phyloP scores from a whole-genome alignment of 2,329 filamentous ascomycete genomes.

The Exophiala aquamarina region DNA sequence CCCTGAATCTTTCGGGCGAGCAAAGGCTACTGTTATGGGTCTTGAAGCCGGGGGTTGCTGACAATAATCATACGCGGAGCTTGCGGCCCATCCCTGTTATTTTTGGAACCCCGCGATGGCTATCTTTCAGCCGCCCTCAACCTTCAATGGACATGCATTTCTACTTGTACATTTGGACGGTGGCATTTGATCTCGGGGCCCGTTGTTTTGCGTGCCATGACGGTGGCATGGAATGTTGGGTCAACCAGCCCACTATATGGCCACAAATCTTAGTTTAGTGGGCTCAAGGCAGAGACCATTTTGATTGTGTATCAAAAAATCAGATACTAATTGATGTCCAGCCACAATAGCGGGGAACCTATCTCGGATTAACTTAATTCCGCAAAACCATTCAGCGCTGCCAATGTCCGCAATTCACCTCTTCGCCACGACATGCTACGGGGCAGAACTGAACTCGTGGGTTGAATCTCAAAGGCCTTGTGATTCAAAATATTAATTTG shows the following conservation, averaged over 20 bases:
- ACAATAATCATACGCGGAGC: too few species aligned
- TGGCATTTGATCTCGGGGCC: too few species aligned
- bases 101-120: not conserved
- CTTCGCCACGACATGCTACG: too few species aligned
- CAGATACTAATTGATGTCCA: not conserved
- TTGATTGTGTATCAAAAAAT: not conserved
- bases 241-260: not conserved
- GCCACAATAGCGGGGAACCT: slow-evolving; percentile 16
- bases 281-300: too few species aligned
- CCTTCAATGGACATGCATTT: too few species aligned
- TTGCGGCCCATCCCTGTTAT: not conserved
- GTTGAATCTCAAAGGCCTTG: too few species aligned
- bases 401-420: not conserved
- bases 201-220: not conserved
- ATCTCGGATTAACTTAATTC: not conserved
- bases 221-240: not conserved
- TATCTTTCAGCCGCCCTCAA: not conserved
- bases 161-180: too few species aligned
- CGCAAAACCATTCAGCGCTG: slow-evolving; percentile 2
- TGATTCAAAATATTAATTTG: too few species aligned
- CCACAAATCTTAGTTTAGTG: not conserved
- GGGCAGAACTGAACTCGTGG: too few species aligned
- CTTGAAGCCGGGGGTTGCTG: too few species aligned
- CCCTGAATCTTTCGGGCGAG: too few species aligned
- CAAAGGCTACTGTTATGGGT: too few species aligned